Percentiles rank a stretch among this genome's conserved stretches.
Conservation (phyloP, 345 rosid genomes). For the Firmiana major region DNA sequence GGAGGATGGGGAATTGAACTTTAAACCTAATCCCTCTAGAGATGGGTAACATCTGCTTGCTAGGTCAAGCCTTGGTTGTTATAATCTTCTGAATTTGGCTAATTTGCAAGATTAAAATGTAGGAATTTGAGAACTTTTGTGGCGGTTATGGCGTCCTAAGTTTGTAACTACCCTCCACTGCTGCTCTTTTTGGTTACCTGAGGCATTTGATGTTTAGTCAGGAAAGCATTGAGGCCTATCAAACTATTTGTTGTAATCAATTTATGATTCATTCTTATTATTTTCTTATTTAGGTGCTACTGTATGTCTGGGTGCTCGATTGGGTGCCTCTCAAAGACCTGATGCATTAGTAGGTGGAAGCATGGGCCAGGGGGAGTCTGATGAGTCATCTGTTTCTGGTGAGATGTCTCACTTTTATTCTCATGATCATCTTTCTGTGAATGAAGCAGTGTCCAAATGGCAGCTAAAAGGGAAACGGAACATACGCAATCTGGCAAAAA, state of each 20-base stretch:
- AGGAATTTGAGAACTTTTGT: background rate
- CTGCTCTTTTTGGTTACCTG: background rate
- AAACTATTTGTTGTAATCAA: background rate
- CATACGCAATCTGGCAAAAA: constrained; percentile 51
- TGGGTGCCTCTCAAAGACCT: constrained; percentile 32
- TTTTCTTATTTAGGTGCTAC: constrained; percentile 25
- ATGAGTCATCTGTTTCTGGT: constrained; percentile 68
- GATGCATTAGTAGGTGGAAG: constrained; percentile 50
- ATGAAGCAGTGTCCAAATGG: constrained; percentile 71
- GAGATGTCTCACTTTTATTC: constrained; percentile 46
- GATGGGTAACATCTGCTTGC: too few relatives aligned
- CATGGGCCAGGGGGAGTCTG: constrained; percentile 66
- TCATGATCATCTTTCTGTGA: constrained; percentile 38
- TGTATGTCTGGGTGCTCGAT: constrained; percentile 26
- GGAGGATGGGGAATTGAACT: too few relatives aligned
- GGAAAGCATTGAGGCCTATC: background rate
- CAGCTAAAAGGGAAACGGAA: constrained; percentile 86
- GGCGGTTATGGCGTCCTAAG: background rate
- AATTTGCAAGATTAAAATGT: background rate
- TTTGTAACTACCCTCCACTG: background rate
- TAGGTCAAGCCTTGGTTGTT: too few relatives aligned
- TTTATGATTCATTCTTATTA: background rate
- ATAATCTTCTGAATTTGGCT: background rate
- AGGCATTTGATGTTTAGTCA: background rate
- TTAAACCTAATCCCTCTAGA: too few relatives aligned